A percentile compares a stretch with the other conserved stretches of the same genome.
These are phyloP conservation scores for Mycena vitilis DNA, from an alignment of 768 basidiomycete species.

Conservation along the genomic window DNA sequence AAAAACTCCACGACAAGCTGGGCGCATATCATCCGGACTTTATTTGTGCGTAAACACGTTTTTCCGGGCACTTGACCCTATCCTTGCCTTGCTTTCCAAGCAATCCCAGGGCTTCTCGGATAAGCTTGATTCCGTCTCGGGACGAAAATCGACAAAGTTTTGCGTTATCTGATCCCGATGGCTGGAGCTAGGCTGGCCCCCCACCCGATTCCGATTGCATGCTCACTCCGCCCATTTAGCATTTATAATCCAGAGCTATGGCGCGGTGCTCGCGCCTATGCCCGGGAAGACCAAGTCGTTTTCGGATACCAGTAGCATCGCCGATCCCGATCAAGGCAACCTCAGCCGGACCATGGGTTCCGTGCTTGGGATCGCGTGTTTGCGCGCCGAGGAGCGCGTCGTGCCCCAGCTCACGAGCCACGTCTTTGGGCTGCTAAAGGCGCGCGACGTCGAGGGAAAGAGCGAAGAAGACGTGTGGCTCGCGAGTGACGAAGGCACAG, in stretches of 20 bases:
- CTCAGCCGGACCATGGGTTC: slow-evolving; percentile 88
- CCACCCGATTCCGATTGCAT: slow-evolving; percentile 33
- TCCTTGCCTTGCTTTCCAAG: slow-evolving; percentile 47
- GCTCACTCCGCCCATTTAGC: slow-evolving; percentile 55
- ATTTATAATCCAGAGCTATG: slow-evolving; percentile 90
- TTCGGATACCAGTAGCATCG: slow-evolving; percentile 51
- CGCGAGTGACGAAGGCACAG: slow-evolving; percentile 85
- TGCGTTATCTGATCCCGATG: slow-evolving; percentile 20
- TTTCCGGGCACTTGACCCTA: slow-evolving; percentile 39
- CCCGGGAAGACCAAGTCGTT: slow-evolving; percentile 64
- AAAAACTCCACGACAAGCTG: slow-evolving; percentile 90
- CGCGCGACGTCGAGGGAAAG: slow-evolving; percentile 68
- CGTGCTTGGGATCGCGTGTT: slow-evolving; percentile 84
- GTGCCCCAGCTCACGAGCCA: slow-evolving; percentile 91
- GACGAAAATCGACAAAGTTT: neutral
- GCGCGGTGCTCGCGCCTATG: slow-evolving; percentile 80
- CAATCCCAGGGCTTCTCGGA: slow-evolving; percentile 35
- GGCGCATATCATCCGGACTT: slow-evolving; percentile 93
- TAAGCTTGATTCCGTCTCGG: slow-evolving; percentile 14
- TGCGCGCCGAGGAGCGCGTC: slow-evolving; percentile 87
- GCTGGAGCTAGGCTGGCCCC: slow-evolving; percentile 33
- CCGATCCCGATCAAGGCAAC: slow-evolving; percentile 79
- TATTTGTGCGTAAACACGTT: slow-evolving; percentile 73
- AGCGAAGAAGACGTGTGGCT: slow-evolving; percentile 84
- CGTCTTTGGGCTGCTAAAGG: slow-evolving; percentile 91